These are phyloP conservation scores for Diaporthe australafricana DNA, from an alignment of 2,329 filamentous ascomycete genomes.

Conservation along the genomic window DNA sequence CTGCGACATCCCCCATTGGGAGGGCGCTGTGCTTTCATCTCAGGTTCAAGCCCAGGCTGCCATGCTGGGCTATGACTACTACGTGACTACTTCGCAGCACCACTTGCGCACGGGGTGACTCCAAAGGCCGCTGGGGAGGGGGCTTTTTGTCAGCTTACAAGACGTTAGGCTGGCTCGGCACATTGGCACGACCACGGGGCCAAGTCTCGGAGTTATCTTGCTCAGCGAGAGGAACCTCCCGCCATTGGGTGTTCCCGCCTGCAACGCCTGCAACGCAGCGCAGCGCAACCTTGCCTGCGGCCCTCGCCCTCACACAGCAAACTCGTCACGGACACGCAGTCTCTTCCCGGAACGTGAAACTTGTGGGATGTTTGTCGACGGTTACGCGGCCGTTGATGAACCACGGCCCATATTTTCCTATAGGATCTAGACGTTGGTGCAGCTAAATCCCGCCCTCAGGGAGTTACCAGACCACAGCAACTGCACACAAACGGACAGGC, in stretches of 20 bases:
- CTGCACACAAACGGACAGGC: conserved; percentile 26
- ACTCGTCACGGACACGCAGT: conserved; percentile 22
- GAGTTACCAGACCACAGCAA: conserved; percentile 5
- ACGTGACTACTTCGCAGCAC: too few species aligned
- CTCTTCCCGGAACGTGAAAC: conserved; percentile 35
- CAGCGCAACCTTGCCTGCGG: not conserved
- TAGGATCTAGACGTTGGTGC: not conserved
- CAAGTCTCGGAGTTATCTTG: conserved; percentile 14
- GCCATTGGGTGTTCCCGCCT: conserved; percentile 3
- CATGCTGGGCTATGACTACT: conserved; percentile 4
- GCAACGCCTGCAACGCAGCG: not conserved
- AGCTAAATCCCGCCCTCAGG: not conserved
- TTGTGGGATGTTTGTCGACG: conserved; percentile 7
- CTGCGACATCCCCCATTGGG: not conserved
- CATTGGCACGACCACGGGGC: conserved; percentile 5
- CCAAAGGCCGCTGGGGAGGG: not conserved
- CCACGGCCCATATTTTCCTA: conserved; percentile 5
- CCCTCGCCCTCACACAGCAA: not conserved
- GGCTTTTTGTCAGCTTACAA: conserved; percentile 20
- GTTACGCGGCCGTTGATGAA: conserved; percentile 26
- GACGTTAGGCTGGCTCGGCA: conserved; percentile 14
- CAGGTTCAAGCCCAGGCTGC: conserved; percentile 4
- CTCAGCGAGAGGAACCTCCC: not conserved
- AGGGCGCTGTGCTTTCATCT: not conserved
- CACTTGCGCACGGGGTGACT: not conserved